Conservation (phyloP, 345 rosid species). For the Balakata baccata region DNA sequence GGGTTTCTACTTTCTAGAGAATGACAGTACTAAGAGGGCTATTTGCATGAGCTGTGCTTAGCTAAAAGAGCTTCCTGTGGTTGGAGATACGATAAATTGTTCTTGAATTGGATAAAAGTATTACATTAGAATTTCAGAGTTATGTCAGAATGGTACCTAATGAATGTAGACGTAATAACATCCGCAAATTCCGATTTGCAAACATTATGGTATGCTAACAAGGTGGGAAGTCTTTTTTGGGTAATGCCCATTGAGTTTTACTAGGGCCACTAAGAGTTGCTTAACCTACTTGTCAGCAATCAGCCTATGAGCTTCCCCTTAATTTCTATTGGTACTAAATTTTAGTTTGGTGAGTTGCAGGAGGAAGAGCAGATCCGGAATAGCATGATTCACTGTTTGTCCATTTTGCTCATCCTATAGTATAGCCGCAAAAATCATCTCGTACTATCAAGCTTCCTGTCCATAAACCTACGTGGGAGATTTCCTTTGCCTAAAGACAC, state of each 20-base stretch:
- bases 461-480: constrained; percentile 45
- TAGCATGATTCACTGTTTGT: constrained; percentile 80
- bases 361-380: constrained; percentile 76
- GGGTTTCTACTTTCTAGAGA: too few species aligned
- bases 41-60: too few species aligned
- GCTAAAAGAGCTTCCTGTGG: too few species aligned
- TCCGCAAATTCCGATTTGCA: not conserved
- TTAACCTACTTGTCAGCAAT: not conserved
- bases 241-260: not conserved
- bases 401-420: constrained; percentile 64
- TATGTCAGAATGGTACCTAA: too few species aligned
- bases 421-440: constrained; percentile 39
- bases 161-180: not conserved
- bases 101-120: too few species aligned
- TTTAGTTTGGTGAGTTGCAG: constrained; percentile 36
- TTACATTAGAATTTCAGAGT: too few species aligned
- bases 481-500: constrained; percentile 42
- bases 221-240: not conserved
- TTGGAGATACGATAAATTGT: too few species aligned
- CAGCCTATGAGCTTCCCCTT: not conserved
- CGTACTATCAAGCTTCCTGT: constrained; percentile 35
- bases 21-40: too few species aligned
- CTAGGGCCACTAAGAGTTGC: not conserved
- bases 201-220: not conserved
- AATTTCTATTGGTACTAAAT: not conserved